A percentile compares a stretch with the other conserved stretches of the same genome.
Conservation (phyloP, 176 grass and related monocot species). For the Thalia dealbata region DNA sequence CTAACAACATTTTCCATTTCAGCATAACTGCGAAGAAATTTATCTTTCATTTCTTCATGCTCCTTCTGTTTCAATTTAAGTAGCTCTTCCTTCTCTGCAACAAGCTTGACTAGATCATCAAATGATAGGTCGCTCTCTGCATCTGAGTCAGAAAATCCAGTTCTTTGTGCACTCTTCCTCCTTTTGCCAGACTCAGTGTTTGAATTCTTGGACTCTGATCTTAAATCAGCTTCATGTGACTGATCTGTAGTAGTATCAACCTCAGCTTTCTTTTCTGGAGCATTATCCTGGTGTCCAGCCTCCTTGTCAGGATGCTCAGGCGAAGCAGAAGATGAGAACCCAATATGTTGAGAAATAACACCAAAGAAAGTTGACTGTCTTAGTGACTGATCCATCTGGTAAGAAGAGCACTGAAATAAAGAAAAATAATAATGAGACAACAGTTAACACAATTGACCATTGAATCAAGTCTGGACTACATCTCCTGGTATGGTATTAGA, state of each 20-base stretch:
- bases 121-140: slow-evolving; percentile 34
- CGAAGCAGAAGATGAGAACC: slow-evolving; percentile 4
- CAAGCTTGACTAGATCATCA: slow-evolving; percentile 55
- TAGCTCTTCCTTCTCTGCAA: slow-evolving; percentile 57
- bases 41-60: slow-evolving; percentile 55
- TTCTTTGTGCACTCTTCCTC: slow-evolving; percentile 22
- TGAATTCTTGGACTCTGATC: slow-evolving; percentile 1
- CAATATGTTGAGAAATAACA: slow-evolving; percentile 5
- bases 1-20: slow-evolving; percentile 64
- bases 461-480: neutral
- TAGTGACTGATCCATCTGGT: neutral
- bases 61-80: slow-evolving; percentile 63
- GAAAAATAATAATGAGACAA: neutral
- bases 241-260: slow-evolving; percentile 22
- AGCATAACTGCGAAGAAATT: slow-evolving; percentile 60
- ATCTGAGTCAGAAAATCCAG: slow-evolving; percentile 42
- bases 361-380: neutral
- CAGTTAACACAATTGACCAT: neutral
- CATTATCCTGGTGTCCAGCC: slow-evolving; percentile 1
- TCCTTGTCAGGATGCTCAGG: slow-evolving; percentile 11
- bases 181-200: slow-evolving; percentile 5
- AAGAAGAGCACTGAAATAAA: neutral
- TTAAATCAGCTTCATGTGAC: slow-evolving; percentile 19
- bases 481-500: neutral
- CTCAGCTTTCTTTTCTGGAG: slow-evolving; percentile 1